phyloP scores from a whole-genome alignment of 352 stramenopile species.

The Phytopythium chamaehyphon region DNA sequence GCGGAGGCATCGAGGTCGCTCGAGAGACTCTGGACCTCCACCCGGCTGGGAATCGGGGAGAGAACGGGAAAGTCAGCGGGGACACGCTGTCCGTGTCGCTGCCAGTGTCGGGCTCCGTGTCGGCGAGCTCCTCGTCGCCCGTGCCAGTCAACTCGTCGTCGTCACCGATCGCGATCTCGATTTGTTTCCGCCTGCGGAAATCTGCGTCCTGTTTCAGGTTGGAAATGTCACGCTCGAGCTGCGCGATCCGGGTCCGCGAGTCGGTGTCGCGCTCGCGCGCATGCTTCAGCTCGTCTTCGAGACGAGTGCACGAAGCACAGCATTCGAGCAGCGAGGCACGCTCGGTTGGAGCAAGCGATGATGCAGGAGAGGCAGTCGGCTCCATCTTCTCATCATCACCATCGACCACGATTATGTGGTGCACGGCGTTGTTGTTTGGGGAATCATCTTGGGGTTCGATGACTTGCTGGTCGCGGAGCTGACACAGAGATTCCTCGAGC shows the following conservation, averaged over 20 bases:
- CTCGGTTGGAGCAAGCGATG: conserved; percentile 5
- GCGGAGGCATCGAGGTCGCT: conserved; percentile 1
- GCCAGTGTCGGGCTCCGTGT: conserved; percentile 4
- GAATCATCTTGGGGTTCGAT: conserved; percentile 6
- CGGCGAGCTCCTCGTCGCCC: conserved; percentile 10
- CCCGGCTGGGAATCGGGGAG: not conserved
- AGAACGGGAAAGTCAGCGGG: conserved; percentile 4
- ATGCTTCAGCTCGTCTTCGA: conserved; percentile 27
- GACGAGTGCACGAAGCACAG: conserved; percentile 2
- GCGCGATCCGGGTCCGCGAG: conserved; percentile 27
- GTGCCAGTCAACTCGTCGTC: conserved; percentile 40
- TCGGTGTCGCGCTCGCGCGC: conserved; percentile 20
- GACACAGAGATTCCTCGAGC: conserved; percentile 6
- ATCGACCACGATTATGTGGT: conserved; percentile 20
- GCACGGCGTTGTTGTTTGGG: not conserved
- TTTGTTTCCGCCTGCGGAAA: conserved; percentile 5
- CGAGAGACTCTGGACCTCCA: not conserved
- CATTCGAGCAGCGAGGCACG: conserved; percentile 2
- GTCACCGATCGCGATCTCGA: conserved; percentile 9
- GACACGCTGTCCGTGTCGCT: conserved; percentile 9
- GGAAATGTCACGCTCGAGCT: conserved; percentile 19
- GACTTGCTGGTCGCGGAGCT: conserved; percentile 10
- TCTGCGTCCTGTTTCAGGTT: conserved; percentile 6
- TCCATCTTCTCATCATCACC: conserved; percentile 6
- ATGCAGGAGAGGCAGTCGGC: conserved; percentile 14